Percentiles rank a stretch among this genome's conserved stretches.
phyloP scores from a whole-genome alignment of 2,329 filamentous ascomycete species.

The Ophiostoma quercus region DNA sequence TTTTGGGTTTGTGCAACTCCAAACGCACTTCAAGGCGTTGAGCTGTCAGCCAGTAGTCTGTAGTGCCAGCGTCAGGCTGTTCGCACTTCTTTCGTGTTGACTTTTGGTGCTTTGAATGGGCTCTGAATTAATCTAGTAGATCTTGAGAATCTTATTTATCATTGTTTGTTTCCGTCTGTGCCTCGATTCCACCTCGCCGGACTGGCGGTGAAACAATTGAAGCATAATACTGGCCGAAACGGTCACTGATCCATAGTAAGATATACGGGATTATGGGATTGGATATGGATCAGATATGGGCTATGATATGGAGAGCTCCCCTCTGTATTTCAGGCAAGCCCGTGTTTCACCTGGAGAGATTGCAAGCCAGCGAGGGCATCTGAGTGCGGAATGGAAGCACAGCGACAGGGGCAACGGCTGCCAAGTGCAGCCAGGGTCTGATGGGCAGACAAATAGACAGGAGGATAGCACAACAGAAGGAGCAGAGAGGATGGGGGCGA shows the following conservation, averaged over 20 bases:
- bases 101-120: not conserved
- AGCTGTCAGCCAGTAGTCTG: not conserved
- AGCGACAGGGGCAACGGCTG: not conserved
- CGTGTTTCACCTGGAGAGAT: conserved; percentile 9
- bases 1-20: not conserved
- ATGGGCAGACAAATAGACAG: not conserved
- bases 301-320: not conserved
- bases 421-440: not conserved
- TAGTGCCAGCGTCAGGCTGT: not conserved
- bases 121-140: not conserved
- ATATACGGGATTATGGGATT: no score
- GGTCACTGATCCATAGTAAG: no score
- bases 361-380: not conserved
- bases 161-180: not conserved
- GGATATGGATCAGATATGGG: no score
- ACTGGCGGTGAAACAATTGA: conserved; percentile 8
- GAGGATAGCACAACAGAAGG: not conserved
- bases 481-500: not conserved
- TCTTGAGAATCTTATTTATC: not conserved
- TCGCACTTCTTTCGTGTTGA: no score
- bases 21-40: not conserved
- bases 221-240: conserved; percentile 1
- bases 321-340: not conserved
- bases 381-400: not conserved
- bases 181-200: not conserved